Evolutionary conservation across 768 basidiomycete species (phyloP), one percentile per base, ranked within the genome.

Genomic region (Cystofilobasidium macerans): DNA sequence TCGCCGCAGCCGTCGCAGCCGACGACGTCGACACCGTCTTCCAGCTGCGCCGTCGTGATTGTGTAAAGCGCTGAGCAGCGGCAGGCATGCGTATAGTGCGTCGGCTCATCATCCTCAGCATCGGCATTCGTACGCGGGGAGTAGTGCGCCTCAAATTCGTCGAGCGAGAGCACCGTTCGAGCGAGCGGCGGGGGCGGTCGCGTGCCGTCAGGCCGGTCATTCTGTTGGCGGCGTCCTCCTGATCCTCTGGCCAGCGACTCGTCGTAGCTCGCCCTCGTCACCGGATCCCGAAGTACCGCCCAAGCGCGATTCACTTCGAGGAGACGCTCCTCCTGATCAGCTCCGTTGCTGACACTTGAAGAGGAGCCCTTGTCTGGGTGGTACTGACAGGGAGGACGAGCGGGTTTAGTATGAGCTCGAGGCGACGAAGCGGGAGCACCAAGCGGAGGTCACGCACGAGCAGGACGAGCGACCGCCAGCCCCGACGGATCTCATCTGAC

Each of bases 1-100:
- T 78, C 77, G 14, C 76, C 76, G 62, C 78, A 78, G 0, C 77
- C 77, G 26, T 73, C 74, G 69, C 78, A 78, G 0, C 73, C 74
- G 7, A 78, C 61, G 18, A 78, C 72, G 22, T 77, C 74, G 6
- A 78, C 73, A 0, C 74, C 76, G 8, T 74, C 69, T 67, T 78
- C 78, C 1, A 78, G 69, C 38, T 78, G 70, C 9, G 71, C 70
- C 7, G 63, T 51, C 7, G 74, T 73, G 64, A 78, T 74, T 12
- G 62, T 48, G 69, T 74, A 76, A 33, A 66, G 26, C 18, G 58
- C 63, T 1, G 75, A 76, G 64, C 78, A 78, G 6, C 78, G 65
- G 61, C 78, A 78, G 6, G 75, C 73, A 64, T 75, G 72, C 4
- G 76, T 75, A 65, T 75, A 78, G 64, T 71, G 73, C 7, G 56